Base-by-base conservation (phyloP, 2,329 filamentous ascomycete species). In the Phialocephala sp. region DNA sequence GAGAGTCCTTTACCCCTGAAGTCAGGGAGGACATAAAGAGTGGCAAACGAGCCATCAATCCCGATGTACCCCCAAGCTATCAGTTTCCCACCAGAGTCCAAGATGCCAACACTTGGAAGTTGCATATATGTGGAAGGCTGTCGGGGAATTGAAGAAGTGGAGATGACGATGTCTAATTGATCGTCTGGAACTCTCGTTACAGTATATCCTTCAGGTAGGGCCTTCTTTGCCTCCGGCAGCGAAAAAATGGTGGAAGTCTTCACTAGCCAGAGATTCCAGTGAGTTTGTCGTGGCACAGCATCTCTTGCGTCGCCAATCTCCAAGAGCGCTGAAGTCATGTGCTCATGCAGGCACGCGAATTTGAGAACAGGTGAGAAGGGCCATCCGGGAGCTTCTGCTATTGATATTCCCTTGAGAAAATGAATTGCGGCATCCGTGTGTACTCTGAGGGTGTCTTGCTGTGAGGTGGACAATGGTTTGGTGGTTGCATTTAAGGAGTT, bases 31-130 rank as follows among this genome's bases (percentile, higher is more conserved):
- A 76, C 74, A 67, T 73, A 76, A 9, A 76, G 55, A 0, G 75
- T 76, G 9, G 72, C 72, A 32, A 76, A 64, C 57, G 67, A 71
- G 0, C 72, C 71, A 62, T 75, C 73, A 36, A 76, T 67, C 6
- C 72, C 73, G 3, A 75, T 50, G 62, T 73, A 76, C 0, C 65
- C 72, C 74, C 74, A 76, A 1, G 74, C 74, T 1, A 72, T 68
- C 39, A 75, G 43, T 24, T 68, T 66, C 0, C 64, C 67, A 0
- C 66, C 36, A 0, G 54, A 6, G 58, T 70, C 59, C 2, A 76
- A 45, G 12, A 76, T 39, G 3, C 69, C 71, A 0, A 75, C 62
- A 20, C 68, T 74, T 6, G 75, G 74, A 4, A 71, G 69, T 9
- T 58, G 58, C 11, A 68, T 62, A 5, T 74, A 64, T 0, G 74